Percentiles rank a stretch among this genome's conserved stretches.
phyloP scores from a whole-genome alignment of 805 yeast species.

The Kazachstania psychrophila region DNA sequence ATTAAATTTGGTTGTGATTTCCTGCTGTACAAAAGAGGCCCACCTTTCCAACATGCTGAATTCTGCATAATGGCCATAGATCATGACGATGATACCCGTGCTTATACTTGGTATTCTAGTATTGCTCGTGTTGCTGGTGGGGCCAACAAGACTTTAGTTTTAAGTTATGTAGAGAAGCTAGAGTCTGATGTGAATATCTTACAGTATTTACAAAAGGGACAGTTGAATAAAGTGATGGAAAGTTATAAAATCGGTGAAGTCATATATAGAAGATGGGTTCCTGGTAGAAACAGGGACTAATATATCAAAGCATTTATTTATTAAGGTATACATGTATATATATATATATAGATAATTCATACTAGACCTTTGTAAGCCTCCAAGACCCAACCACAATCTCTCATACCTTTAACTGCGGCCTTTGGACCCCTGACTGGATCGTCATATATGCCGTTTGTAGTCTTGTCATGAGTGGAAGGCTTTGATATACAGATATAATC shows the following conservation, averaged over 20 bases:
- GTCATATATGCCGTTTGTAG: constrained; percentile 29
- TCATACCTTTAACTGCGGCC: constrained; percentile 38
- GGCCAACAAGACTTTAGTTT: constrained; percentile 68
- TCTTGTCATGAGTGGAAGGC: constrained; percentile 46
- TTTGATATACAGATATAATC: constrained; percentile 75
- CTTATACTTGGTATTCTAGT: constrained; percentile 58
- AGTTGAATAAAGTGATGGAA: constrained; percentile 27
- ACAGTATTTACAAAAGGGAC: constrained; percentile 15
- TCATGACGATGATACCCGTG: constrained; percentile 19
- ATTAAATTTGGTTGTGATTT: constrained; percentile 87
- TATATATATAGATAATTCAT: constrained; percentile 28
- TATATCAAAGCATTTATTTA: constrained; percentile 2
- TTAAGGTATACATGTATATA: not conserved
- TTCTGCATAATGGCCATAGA: constrained; percentile 46
- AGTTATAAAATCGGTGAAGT: constrained; percentile 51
- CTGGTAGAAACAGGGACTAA: constrained; percentile 73
- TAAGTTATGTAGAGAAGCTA: constrained; percentile 58
- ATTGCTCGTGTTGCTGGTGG: constrained; percentile 76
- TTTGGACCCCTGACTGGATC: constrained; percentile 42
- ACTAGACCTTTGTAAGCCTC: constrained; percentile 44
- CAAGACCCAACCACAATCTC: constrained; percentile 82
- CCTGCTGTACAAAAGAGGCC: constrained; percentile 79
- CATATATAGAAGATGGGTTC: constrained; percentile 73
- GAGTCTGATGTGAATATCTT: constrained; percentile 23
- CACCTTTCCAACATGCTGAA: constrained; percentile 93